phyloP scores from a whole-genome alignment of 148 eudicot genomes.

The Rhododendron vialii region DNA sequence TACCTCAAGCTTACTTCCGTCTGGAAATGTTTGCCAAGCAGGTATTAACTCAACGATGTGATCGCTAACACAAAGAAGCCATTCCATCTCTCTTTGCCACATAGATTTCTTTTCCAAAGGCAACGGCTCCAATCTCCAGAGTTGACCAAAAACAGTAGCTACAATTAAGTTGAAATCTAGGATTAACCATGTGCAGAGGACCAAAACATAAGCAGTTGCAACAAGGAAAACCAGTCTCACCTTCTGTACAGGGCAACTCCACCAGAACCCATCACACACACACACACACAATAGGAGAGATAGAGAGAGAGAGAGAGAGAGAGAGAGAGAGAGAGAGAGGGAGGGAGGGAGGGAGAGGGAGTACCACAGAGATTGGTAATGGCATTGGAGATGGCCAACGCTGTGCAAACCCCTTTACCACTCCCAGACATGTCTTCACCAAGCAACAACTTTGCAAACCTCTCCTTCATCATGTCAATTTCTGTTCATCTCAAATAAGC shows the following conservation, averaged over 20 bases:
- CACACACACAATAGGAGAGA: not conserved
- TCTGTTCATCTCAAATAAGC: slow-evolving; percentile 29
- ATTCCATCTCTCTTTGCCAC: slow-evolving; percentile 98
- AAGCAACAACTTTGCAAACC: slow-evolving; percentile 82
- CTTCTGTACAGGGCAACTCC: not conserved
- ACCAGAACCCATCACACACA: not conserved
- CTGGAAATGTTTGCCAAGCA: slow-evolving; percentile 84
- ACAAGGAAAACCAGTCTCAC: not conserved
- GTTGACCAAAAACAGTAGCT: slow-evolving; percentile 89
- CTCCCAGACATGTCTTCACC: slow-evolving; percentile 99
- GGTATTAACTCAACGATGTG: slow-evolving; percentile 91
- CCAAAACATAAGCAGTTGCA: not conserved
- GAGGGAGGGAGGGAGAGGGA: not conserved
- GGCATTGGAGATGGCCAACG: slow-evolving; percentile 88
- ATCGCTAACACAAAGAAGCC: slow-evolving; percentile 83
- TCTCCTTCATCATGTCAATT: slow-evolving; percentile 88
- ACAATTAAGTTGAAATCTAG: not conserved
- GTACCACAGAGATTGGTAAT: slow-evolving; percentile 89
- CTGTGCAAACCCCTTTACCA: slow-evolving; percentile 88
- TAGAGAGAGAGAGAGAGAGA: not conserved
- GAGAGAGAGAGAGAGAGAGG: not conserved
- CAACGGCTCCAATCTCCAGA: slow-evolving; percentile 94
- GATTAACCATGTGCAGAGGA: not conserved
- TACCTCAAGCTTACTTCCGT: slow-evolving; percentile 95
- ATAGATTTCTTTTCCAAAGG: slow-evolving; percentile 69